Evolutionary conservation across 169 alveolate genomes (phyloP).

Genomic region (Eimeria praecox): DNA sequence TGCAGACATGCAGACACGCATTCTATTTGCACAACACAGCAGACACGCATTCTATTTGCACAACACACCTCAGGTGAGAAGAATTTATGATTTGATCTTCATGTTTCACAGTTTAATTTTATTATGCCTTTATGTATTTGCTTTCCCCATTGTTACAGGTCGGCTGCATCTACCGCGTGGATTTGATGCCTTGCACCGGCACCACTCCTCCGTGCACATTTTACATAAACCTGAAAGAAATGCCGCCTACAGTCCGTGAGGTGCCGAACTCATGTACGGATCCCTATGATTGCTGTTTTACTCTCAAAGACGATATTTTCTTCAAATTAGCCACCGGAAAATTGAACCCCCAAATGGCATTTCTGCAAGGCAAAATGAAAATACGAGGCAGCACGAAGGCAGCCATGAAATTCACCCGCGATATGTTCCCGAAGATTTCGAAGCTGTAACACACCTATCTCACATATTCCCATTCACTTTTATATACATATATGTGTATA

Average conservation of each 20-base stretch:
- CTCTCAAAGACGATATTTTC: conserved; percentile 91
- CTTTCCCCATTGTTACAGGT: conserved; percentile 86
- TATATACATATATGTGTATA: background rate
- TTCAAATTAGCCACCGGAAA: conserved; percentile 89
- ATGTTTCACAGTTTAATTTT: no score
- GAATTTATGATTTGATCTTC: no score
- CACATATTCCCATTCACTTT: no score
- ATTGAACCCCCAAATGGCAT: conserved; percentile 94
- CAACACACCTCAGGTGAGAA: no score
- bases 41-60: no score
- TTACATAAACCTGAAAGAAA: conserved; percentile 89
- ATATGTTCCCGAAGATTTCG: conserved; percentile 82
- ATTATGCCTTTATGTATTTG: background rate
- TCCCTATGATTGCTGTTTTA: conserved; percentile 55
- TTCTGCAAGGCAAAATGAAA: conserved; percentile 95
- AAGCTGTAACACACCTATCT: background rate
- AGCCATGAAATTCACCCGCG: conserved; percentile 95
- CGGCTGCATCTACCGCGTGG: conserved; percentile 89
- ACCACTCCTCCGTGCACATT: conserved; percentile 87
- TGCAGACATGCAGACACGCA: no score
- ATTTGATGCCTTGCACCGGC: conserved; percentile 87
- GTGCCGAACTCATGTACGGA: conserved; percentile 88
- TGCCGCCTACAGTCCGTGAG: conserved; percentile 80
- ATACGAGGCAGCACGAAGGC: conserved; percentile 94
- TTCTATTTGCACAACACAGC: no score